Base-by-base conservation (phyloP, 257 asterid species). In the Echites panduratus region DNA sequence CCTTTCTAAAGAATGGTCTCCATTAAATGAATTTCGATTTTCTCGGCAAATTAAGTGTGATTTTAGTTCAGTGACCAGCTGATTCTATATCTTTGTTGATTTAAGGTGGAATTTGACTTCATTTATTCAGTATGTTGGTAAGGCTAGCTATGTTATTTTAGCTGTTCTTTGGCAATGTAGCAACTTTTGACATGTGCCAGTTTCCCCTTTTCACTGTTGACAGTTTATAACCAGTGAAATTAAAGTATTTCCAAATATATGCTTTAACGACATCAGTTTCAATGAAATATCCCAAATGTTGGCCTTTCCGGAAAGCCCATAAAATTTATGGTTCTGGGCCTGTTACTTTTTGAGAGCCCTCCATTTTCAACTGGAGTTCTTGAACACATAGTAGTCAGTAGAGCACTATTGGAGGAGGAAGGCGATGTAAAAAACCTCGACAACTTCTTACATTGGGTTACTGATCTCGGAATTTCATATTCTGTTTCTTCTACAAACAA, bases 361-460 rank as follows among this genome's bases (percentile, higher is more conserved):
- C 35, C 13, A 22, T 9, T 56, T 56, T 22, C 62, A 7, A 14
- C 32, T 16, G 6, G 32, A 29, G 40, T 24, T 58, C 38, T 54
- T 20, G 59, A 19, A 47, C 9, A 5, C 12, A 2, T 2, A 54
- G 11, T 2, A 1, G 54, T 32, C 38, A 17, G 57, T 57, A 1
- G 13, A 14, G 7, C 41, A 11, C 70, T 22, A 19, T 54, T 65
- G 64, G 78, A 66, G 35, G 71, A 70, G 64, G 76, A 82, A 59
- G 88, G 70, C 65, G 84, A 75, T 32, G 87, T 74, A 57, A 81
- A 77, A 71, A 78, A 85, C 68, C 87, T 87, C 17, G 79, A 78
- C 71, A 74, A 70, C 65, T 91, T 94, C 81, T 87, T 91, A 43
- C 70, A 70, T 58, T 91, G 99, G 99, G 91, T 90, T n/a, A 56